Evolutionary conservation across 345 rosid genomes (phyloP).

Genomic region (Aquilaria malaccensis): DNA sequence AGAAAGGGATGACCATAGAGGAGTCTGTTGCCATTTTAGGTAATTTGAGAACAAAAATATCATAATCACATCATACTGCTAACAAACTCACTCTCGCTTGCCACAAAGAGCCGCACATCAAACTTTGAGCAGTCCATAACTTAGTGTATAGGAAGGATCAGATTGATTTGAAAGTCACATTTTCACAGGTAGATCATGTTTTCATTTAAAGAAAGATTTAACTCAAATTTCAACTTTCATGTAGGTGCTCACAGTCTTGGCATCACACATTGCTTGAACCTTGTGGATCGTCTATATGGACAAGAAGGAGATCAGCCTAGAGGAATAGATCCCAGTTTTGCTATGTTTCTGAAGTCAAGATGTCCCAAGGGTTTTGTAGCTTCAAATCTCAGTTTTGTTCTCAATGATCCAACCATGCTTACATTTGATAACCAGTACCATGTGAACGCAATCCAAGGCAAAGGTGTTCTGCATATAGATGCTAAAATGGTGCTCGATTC

Average conservation of each 20-base stretch:
- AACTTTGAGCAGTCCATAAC: neutral
- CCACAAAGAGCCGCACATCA: neutral
- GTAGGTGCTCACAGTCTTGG: conserved; percentile 38
- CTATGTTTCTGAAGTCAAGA: conserved; percentile 21
- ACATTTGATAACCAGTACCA: conserved; percentile 32
- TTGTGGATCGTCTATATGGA: conserved; percentile 18
- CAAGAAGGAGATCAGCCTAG: conserved; percentile 8
- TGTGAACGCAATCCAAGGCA: conserved; percentile 24
- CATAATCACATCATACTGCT: no score
- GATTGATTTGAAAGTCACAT: no score
- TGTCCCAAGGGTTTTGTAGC: conserved; percentile 21
- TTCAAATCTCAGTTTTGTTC: conserved; percentile 29
- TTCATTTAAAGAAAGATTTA: no score
- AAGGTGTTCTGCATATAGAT: conserved; percentile 32
- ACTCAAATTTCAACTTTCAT: neutral
- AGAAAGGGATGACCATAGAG: conserved; percentile 26
- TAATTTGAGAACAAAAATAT: conserved; percentile 7
- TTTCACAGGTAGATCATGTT: no score
- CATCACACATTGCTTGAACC: conserved; percentile 34
- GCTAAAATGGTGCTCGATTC: conserved; percentile 33
- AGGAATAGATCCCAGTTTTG: conserved; percentile 31
- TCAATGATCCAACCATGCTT: conserved; percentile 29
- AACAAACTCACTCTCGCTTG: no score
- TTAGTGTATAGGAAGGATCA: neutral
- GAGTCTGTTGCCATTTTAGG: conserved; percentile 48